Evolutionary conservation across 495 filamentous ascomycete genomes (phyloP).

Genomic region (Aspergillus indologenus): DNA sequence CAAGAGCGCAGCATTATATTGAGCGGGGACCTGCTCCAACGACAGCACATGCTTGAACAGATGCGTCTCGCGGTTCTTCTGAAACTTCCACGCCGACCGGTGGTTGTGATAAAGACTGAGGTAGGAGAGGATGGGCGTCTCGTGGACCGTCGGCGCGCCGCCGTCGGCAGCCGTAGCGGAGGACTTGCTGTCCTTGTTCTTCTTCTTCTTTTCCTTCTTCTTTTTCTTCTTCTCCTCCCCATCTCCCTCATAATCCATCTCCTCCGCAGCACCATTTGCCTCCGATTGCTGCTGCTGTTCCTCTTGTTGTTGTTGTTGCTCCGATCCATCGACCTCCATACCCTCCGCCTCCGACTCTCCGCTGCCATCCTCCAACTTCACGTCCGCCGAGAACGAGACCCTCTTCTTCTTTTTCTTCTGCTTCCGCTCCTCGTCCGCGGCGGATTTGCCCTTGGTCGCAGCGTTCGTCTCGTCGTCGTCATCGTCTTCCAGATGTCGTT

Average conservation of each 20-base stretch:
- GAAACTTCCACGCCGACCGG: conserved; percentile 80
- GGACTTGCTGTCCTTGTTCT: conserved; percentile 18
- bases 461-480: conserved; percentile 1
- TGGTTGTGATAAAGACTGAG: conserved; percentile 65
- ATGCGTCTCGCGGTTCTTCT: conserved; percentile 80
- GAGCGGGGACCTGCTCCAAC: conserved; percentile 58
- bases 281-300: conserved; percentile 8
- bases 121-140: conserved; percentile 68
- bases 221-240: conserved; percentile 36
- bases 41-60: conserved; percentile 80
- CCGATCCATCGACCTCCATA: conserved; percentile 17
- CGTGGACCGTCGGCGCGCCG: conserved; percentile 19
- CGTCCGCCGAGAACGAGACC: conserved; percentile 72
- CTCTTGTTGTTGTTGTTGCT: conserved; percentile 6
- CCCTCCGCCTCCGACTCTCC: conserved; percentile 26
- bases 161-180: conserved; percentile 2
- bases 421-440: conserved; percentile 7
- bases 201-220: conserved; percentile 32
- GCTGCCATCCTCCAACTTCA: conserved; percentile 58
- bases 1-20: conserved; percentile 61
- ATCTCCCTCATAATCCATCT: conserved; percentile 35
- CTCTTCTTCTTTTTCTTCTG: conserved; percentile 55
- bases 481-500: neutral
- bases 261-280: conserved; percentile 20
- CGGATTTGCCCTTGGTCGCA: conserved; percentile 5